Evolutionary conservation across 2,329 filamentous ascomycete genomes (phyloP), one percentile per base, ranked within the genome.

Genomic region (Dactylellina drechsleri): DNA sequence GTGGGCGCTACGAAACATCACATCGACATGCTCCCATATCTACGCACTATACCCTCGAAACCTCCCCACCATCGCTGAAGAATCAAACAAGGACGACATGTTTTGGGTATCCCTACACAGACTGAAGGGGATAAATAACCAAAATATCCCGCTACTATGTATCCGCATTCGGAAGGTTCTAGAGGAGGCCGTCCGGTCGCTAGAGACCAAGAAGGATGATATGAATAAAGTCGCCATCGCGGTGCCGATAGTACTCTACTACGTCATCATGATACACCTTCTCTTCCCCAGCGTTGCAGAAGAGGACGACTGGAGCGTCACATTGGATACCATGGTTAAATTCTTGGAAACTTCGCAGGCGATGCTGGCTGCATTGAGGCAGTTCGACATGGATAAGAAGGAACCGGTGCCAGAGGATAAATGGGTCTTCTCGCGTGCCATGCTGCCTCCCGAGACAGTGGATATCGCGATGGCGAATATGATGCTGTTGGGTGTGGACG

Each of bases 391-490:
- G 23, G 62, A 74, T 45, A 64, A 50, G 15, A 43, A 52, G n/a
- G 62, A 67, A n/a, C 20, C 57, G 1, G 43, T 52, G 0, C 56
- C 62, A 2, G 58, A 67, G 12, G 62, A 74, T 23, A 74, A 64
- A n/a, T 74, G 70, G 70, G 58, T 74, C 8, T 74, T 74, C 50
- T 74, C 70, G 4, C 50, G 58, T 15, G 70, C 70, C 1, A 74
- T 74, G 70, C 16, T 74, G 13, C 70, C 70, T 16, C 70, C 70
- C 2, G 70, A 74, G 23, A 62, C 60, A 6, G 20, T 59, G 12
- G 71, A 76, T 66, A 67, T 76, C 18, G 60, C 72, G 3, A 72
- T 74, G 53, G 71, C 70, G n/a, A 77, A 77, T 45, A 77, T 77
- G 76, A 71, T 77, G 68, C 13, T 77, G 12, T 31, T 77, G 8